Evolutionary conservation across 208 protist species (phyloP), one percentile per base, ranked within the genome.

Genomic region (Leishmania gerbilli): DNA sequence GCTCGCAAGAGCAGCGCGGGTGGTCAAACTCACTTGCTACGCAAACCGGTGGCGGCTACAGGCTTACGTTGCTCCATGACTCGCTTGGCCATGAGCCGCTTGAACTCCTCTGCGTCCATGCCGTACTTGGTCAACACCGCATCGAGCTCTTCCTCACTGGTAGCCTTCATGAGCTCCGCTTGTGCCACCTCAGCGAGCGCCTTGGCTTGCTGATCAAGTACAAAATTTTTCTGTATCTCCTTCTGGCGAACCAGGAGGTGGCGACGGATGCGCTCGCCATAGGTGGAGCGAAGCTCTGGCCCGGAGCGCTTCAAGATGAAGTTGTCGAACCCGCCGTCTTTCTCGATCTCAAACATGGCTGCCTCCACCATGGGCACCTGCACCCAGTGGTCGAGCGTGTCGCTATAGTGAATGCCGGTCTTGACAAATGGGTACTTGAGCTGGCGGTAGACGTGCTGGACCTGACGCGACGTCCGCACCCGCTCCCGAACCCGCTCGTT

Each of bases 181-280:
- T 84, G 37, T 49, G 93, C 87, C 4, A 88, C 90, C 24, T 84
- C 89, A 9, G 92, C 85, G 27, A 98, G 85, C 1, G 87, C 81
- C 31, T 90, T 85, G 15, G 95, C 95, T 71, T 96, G 92, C 71
- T 95, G 84, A 74, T 96, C 87, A 2, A 98, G 83, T 40, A 97
- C 93, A 88, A 96, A 97, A 82, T 98, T 98, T 78, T 98, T 98
- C 76, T 97, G 83, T 58, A 95, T 95, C 81, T 98, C 93, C 82
- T 95, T 95, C 76, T 97, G 92, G 1, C 95, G 92, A 79, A 97
- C 95, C 47, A 98, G 87, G 85, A 98, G 82, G 79, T 98, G 95
- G 2, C 95, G 89, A 45, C 95, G 88, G 45, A 98, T 91, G 27
- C 95, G 92, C 79, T 98, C 95, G 58, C 95, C 95, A 72, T 98